phyloP scores from a whole-genome alignment of 2,329 filamentous ascomycete species.

The Metarhizium brunneum region DNA sequence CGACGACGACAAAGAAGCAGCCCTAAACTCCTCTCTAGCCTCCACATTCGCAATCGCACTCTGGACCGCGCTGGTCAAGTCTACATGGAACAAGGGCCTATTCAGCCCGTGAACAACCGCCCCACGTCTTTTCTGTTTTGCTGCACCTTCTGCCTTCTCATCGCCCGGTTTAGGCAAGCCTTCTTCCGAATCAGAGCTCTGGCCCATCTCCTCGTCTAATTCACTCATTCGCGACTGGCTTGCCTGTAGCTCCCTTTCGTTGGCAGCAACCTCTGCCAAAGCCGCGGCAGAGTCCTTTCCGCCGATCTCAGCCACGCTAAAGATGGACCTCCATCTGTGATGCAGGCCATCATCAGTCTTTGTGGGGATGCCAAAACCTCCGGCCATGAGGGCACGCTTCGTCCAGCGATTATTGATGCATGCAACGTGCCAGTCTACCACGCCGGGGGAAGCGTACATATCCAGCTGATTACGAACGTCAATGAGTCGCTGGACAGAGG shows the following conservation, averaged over 20 bases:
- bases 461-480: slow-evolving; percentile 94
- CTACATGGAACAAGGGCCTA: slow-evolving; percentile 86
- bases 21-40: slow-evolving; percentile 30
- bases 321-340: slow-evolving; percentile 85
- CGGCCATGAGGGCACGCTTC: slow-evolving; percentile 77
- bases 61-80: slow-evolving; percentile 81
- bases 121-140: slow-evolving; percentile 32
- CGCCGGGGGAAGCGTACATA: slow-evolving; percentile 67
- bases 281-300: slow-evolving; percentile 61
- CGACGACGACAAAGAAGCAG: background rate
- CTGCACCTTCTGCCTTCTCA: slow-evolving; percentile 26
- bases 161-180: slow-evolving; percentile 12
- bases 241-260: slow-evolving; percentile 28
- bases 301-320: slow-evolving; percentile 81
- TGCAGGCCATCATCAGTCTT: slow-evolving; percentile 34
- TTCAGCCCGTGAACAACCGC: slow-evolving; percentile 79
- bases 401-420: slow-evolving; percentile 86
- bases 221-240: slow-evolving; percentile 4
- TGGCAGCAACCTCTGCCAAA: slow-evolving; percentile 53
- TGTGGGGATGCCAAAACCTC: slow-evolving; percentile 79
- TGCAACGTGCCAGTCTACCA: slow-evolving; percentile 94
- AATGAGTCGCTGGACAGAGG: slow-evolving; percentile 84
- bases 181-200: slow-evolving; percentile 11
- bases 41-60: slow-evolving; percentile 76
- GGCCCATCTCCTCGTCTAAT: slow-evolving; percentile 28